phyloP scores from a whole-genome alignment of 495 filamentous ascomycete genomes.

The Cetradonia linearis region DNA sequence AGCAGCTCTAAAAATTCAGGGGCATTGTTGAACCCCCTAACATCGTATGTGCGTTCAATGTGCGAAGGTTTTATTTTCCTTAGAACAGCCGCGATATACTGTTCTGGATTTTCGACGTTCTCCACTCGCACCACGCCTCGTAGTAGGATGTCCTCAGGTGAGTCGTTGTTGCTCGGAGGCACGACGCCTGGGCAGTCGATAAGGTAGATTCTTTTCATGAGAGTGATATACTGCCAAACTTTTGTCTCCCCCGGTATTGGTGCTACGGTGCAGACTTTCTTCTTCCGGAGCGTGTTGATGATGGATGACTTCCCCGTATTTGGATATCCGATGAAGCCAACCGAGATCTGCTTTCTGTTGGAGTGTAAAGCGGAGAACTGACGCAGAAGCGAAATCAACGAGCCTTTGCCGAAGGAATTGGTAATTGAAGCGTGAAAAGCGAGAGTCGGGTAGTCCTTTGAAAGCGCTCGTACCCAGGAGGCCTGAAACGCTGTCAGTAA shows the following conservation, averaged over 20 bases:
- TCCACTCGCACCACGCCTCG: slow-evolving; percentile 87
- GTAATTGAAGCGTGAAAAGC: slow-evolving; percentile 89
- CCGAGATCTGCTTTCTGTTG: slow-evolving; percentile 82
- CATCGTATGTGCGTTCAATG: slow-evolving; percentile 83
- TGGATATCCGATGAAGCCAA: slow-evolving; percentile 80
- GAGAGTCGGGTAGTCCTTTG: slow-evolving; percentile 81
- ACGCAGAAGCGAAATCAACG: slow-evolving; percentile 65
- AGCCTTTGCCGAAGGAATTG: slow-evolving; percentile 79
- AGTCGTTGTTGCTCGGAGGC: slow-evolving; percentile 71
- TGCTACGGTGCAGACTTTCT: slow-evolving; percentile 89
- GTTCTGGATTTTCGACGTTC: slow-evolving; percentile 88
- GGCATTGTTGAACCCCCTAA: slow-evolving; percentile 62
- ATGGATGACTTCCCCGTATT: slow-evolving; percentile 87
- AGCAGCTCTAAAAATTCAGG: slow-evolving; percentile 79
- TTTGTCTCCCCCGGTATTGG: slow-evolving; percentile 79
- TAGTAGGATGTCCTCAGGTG: slow-evolving; percentile 79
- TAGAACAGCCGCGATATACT: slow-evolving; percentile 82
- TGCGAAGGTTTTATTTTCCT: slow-evolving; percentile 72
- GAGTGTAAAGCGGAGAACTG: slow-evolving; percentile 90
- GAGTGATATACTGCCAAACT: slow-evolving; percentile 93
- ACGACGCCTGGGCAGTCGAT: slow-evolving; percentile 97
- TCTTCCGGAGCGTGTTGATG: slow-evolving; percentile 84
- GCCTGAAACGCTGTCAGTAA: slow-evolving; percentile 53
- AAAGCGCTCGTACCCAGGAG: slow-evolving; percentile 69
- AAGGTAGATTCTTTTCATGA: slow-evolving; percentile 94